Evolutionary conservation across 306 rosid genomes (phyloP).

Genomic region (Prunus mongolica): DNA sequence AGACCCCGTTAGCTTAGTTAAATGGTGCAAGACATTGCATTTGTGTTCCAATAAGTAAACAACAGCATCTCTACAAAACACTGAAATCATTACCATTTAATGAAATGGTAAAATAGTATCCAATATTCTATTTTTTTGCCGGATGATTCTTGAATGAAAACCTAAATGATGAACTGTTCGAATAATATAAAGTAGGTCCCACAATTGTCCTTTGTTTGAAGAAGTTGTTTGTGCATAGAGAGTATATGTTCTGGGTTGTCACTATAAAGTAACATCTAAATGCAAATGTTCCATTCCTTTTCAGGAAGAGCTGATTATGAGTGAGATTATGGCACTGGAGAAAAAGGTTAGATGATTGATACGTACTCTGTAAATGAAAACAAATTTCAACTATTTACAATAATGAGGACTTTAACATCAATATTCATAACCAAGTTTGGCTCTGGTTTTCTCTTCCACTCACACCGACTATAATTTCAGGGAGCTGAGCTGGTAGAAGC

Average conservation of each 20-base stretch:
- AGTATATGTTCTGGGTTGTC: too few species aligned
- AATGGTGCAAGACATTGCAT: too few species aligned
- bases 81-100: too few species aligned
- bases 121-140: neutral
- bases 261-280: neutral
- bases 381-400: neutral
- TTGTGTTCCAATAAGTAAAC: too few species aligned
- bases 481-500: constrained; percentile 21
- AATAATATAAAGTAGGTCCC: neutral
- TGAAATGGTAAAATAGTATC: neutral
- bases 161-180: neutral
- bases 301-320: constrained; percentile 29
- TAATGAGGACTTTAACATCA: neutral
- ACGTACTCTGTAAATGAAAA: too few species aligned
- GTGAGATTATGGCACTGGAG: constrained; percentile 26
- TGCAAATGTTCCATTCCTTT: neutral
- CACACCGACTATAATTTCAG: constrained; percentile 3
- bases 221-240: too few species aligned
- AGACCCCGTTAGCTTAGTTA: too few species aligned
- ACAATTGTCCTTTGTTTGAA: neutral
- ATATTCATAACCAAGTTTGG: too few species aligned
- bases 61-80: too few species aligned
- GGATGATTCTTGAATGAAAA: neutral
- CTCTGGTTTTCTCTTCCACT: neutral
- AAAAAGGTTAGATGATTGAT: constrained; percentile 20